Evolutionary conservation across 495 filamentous ascomycete genomes (phyloP).

Genomic region (Penicillium atrosanguineum): DNA sequence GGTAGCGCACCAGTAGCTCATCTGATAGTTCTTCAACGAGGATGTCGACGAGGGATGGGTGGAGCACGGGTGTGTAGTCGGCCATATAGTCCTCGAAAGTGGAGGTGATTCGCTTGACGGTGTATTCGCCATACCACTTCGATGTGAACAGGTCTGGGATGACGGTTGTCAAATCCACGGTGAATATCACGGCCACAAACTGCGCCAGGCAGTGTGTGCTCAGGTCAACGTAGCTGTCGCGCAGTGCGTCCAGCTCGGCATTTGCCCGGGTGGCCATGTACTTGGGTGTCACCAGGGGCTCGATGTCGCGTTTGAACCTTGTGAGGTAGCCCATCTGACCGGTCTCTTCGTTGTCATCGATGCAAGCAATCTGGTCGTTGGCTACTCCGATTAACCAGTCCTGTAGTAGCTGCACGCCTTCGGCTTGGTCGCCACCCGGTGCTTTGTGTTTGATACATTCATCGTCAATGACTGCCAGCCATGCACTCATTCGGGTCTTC

Average conservation of each 20-base stretch:
- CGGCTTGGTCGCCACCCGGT: conserved; percentile 58
- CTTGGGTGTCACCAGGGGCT: conserved; percentile 70
- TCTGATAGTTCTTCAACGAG: conserved; percentile 87
- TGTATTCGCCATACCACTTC: conserved; percentile 78
- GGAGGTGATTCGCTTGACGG: conserved; percentile 83
- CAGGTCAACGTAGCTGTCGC: conserved; percentile 90
- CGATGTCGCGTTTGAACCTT: conserved; percentile 75
- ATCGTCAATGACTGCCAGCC: conserved; percentile 85
- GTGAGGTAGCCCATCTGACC: conserved; percentile 72
- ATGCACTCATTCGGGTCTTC: conserved; percentile 72
- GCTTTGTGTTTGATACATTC: conserved; percentile 70
- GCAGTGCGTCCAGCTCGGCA: conserved; percentile 68
- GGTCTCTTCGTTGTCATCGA: conserved; percentile 76
- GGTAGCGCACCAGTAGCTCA: conserved; percentile 81
- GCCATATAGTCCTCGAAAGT: conserved; percentile 92
- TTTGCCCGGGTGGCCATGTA: conserved; percentile 71
- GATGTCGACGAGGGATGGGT: conserved; percentile 83
- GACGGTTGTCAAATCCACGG: conserved; percentile 76
- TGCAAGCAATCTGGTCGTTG: conserved; percentile 97
- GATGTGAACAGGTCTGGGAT: conserved; percentile 88
- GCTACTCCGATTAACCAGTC: conserved; percentile 96
- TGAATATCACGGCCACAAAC: conserved; percentile 82
- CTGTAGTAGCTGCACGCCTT: conserved; percentile 77
- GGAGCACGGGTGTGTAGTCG: conserved; percentile 78
- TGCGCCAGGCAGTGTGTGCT: conserved; percentile 84